phyloP scores from a whole-genome alignment of 768 basidiomycete species.

The Macrocybe gigantea region DNA sequence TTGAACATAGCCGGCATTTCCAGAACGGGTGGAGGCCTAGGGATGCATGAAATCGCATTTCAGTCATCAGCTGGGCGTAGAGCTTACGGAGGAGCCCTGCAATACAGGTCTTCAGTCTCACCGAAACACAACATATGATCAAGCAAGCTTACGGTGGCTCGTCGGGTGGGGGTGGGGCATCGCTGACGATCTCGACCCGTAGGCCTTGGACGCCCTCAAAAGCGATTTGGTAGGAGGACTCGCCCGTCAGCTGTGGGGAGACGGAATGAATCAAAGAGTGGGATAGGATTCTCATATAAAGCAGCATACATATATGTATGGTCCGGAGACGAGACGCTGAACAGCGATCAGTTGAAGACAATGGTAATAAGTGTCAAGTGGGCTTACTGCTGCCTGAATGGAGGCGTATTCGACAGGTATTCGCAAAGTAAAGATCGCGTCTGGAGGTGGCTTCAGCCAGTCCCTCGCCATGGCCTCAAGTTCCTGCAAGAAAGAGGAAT shows the following conservation, averaged over 20 bases:
- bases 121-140: slow-evolving; percentile 15
- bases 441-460: slow-evolving; percentile 84
- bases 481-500: slow-evolving; percentile 41
- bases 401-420: slow-evolving; percentile 87
- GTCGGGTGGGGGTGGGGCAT: slow-evolving; percentile 79
- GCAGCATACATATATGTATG: slow-evolving; percentile 72
- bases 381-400: slow-evolving; percentile 72
- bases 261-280: slow-evolving; percentile 9
- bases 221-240: slow-evolving; percentile 89
- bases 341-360: slow-evolving; percentile 14
- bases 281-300: slow-evolving; percentile 3
- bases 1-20: slow-evolving; percentile 88
- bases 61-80: background rate
- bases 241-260: slow-evolving; percentile 58
- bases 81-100: slow-evolving; percentile 44
- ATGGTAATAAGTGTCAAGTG: slow-evolving; percentile 5
- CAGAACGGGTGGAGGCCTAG: slow-evolving; percentile 61
- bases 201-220: slow-evolving; percentile 76
- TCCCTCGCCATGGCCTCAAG: slow-evolving; percentile 75
- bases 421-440: slow-evolving; percentile 67
- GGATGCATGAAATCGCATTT: background rate
- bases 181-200: slow-evolving; percentile 81
- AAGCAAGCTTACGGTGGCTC: slow-evolving; percentile 66
- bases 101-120: slow-evolving; percentile 11
- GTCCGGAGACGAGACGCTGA: slow-evolving; percentile 74